These are phyloP conservation scores for Wickerhamiella azymoides DNA, from an alignment of 805 yeast genomes.

Conservation along the genomic window DNA sequence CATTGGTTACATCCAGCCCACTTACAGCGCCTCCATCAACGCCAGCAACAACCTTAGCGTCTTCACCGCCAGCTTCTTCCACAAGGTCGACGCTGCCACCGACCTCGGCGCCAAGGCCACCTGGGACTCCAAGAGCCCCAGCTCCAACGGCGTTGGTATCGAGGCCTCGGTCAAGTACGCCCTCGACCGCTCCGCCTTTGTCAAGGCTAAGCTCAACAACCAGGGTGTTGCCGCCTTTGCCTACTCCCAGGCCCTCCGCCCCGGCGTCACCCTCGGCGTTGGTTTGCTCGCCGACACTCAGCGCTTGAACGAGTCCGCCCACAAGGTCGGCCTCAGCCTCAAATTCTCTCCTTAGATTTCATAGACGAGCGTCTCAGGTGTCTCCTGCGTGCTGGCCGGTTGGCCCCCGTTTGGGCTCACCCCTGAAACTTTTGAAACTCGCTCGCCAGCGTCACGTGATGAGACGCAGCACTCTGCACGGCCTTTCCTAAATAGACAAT, in stretches of 20 bases:
- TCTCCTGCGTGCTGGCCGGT: no score
- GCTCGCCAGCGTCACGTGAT: background rate
- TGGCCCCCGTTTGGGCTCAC: no score
- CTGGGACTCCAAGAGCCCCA: conserved; percentile 68
- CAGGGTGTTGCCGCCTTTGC: conserved; percentile 87
- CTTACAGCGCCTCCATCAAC: conserved; percentile 72
- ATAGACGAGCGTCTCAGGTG: no score
- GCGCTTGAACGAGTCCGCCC: conserved; percentile 90
- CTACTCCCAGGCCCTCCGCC: conserved; percentile 88
- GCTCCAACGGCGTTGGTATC: conserved; percentile 69
- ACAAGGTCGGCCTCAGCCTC: conserved; percentile 92
- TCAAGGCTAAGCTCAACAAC: conserved; percentile 95
- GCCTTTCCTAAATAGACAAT: no score
- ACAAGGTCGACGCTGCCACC: conserved; percentile 76
- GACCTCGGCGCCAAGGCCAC: conserved; percentile 98
- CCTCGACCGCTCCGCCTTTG: conserved; percentile 75
- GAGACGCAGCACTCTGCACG: background rate
- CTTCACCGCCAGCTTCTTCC: conserved; percentile 76
- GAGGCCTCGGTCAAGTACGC: conserved; percentile 94
- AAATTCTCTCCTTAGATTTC: conserved; percentile 68
- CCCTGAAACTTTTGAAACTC: no score
- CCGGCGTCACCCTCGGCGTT: conserved; percentile 91
- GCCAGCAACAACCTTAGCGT: conserved; percentile 70
- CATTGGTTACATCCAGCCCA: conserved; percentile 80
- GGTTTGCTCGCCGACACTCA: conserved; percentile 96